Percentiles rank a stretch among this genome's conserved stretches.
Evolutionary conservation across 805 yeast genomes (phyloP).

Genomic region (Lachancea quebecensis): DNA sequence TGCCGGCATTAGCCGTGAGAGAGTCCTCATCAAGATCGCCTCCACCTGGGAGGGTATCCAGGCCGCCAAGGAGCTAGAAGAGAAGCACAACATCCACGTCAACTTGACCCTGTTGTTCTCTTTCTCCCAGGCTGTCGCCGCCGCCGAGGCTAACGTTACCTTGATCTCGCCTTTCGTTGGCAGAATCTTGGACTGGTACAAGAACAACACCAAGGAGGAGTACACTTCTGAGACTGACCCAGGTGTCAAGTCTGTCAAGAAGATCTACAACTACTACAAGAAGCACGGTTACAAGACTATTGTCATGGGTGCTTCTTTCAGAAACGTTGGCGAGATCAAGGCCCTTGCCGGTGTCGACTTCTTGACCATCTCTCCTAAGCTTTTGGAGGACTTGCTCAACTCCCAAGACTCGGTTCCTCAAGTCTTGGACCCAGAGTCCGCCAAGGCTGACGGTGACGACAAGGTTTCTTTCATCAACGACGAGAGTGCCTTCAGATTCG

Average conservation of each 20-base stretch:
- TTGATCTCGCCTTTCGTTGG: slow-evolving; percentile 98
- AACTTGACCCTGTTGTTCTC: slow-evolving; percentile 94
- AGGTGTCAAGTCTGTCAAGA: slow-evolving; percentile 87
- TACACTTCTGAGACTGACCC: slow-evolving; percentile 80
- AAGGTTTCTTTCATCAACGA: slow-evolving; percentile 79
- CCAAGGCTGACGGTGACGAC: slow-evolving; percentile 43
- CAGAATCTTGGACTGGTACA: slow-evolving; percentile 97
- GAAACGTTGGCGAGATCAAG: slow-evolving; percentile 91
- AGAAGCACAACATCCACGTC: slow-evolving; percentile 84
- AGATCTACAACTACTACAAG: slow-evolving; percentile 95
- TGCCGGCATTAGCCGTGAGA: slow-evolving; percentile 79
- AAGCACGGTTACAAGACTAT: slow-evolving; percentile 93
- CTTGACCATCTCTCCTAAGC: slow-evolving; percentile 89
- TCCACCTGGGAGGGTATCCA: slow-evolving; percentile 99
- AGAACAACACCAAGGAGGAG: slow-evolving; percentile 84
- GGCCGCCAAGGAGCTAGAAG: slow-evolving; percentile 94
- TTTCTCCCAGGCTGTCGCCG: slow-evolving; percentile 95
- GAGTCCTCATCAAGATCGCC: slow-evolving; percentile 92
- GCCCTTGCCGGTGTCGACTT: slow-evolving; percentile 96
- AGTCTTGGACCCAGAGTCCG: slow-evolving; percentile 63
- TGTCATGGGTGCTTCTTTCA: slow-evolving; percentile 99
- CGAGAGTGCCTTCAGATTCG: slow-evolving; percentile 86
- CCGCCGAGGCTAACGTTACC: slow-evolving; percentile 96
- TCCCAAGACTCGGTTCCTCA: slow-evolving; percentile 75
- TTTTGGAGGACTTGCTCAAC: slow-evolving; percentile 81